These are phyloP conservation scores for Ensete ventricosum DNA, from an alignment of 176 grass and related monocot species.

Conservation along the genomic window DNA sequence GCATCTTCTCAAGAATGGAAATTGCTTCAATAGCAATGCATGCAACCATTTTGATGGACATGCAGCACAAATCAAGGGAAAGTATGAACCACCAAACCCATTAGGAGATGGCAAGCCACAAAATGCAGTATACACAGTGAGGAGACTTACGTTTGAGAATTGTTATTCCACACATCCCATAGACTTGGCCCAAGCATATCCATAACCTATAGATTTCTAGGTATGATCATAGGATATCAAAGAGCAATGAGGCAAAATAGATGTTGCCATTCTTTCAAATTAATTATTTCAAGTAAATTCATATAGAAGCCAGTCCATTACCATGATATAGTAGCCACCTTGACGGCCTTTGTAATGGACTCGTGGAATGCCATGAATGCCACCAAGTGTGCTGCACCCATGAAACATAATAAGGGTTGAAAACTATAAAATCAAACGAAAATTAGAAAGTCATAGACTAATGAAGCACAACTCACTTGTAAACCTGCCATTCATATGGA, in stretches of 20 bases:
- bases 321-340: constrained; percentile 83
- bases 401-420: constrained; percentile 5
- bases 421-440: constrained; percentile 3
- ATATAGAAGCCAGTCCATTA: constrained; percentile 29
- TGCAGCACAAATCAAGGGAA: constrained; percentile 35
- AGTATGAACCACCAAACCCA: constrained; percentile 1
- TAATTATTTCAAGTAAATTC: not conserved
- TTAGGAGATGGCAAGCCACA: not conserved
- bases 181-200: constrained; percentile 92
- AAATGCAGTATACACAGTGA: not conserved
- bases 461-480: constrained; percentile 47
- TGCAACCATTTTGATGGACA: constrained; percentile 97
- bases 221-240: not conserved
- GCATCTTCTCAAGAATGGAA: constrained; percentile 86
- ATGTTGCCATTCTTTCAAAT: too few relatives aligned
- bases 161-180: constrained; percentile 97
- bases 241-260: too few relatives aligned
- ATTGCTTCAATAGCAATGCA: constrained; percentile 97
- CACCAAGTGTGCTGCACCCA: constrained; percentile 64
- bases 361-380: constrained; percentile 80
- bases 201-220: constrained; percentile 51
- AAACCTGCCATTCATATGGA: constrained; percentile 95
- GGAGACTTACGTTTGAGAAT: constrained; percentile 61
- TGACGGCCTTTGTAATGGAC: constrained; percentile 93
- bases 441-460: not conserved